These are phyloP conservation scores for Paramarasmius palmivorus DNA, from an alignment of 1,284 basidiomycete species.

Conservation along the genomic window DNA sequence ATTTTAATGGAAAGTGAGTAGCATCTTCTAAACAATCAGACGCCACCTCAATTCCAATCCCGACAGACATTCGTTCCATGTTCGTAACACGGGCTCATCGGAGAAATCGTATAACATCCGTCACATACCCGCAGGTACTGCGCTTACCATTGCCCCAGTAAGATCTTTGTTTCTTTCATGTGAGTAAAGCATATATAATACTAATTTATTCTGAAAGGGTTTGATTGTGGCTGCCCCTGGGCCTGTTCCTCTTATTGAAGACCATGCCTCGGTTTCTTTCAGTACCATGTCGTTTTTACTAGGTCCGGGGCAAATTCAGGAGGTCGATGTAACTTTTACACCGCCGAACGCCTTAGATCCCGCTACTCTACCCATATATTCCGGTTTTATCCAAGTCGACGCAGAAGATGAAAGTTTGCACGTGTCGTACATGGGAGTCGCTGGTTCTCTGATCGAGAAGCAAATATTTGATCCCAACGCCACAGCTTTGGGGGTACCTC, in stretches of 20 bases:
- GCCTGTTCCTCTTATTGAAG: conserved; percentile 50
- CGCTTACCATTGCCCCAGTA: conserved; percentile 40
- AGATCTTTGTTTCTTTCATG: conserved; percentile 19
- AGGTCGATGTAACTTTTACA: conserved; percentile 8
- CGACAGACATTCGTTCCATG: conserved; percentile 46
- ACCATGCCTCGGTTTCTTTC: conserved; percentile 42
- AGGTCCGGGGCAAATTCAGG: conserved; percentile 6
- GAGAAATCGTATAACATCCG: conserved; percentile 45
- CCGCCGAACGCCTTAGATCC: conserved; percentile 33
- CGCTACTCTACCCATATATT: conserved; percentile 44
- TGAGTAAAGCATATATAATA: conserved; percentile 3
- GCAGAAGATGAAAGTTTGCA: conserved; percentile 30
- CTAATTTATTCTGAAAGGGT: conserved; percentile 22
- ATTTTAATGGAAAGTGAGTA: conserved; percentile 48
- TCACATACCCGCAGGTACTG: conserved; percentile 55
- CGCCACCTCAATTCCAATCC: conserved; percentile 7
- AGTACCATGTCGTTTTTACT: conserved; percentile 14
- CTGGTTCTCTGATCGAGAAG: conserved; percentile 30
- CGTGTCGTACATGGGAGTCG: conserved; percentile 36
- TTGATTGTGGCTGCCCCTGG: conserved; percentile 41
- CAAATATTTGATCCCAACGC: conserved; percentile 34
- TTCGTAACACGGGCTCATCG: conserved; percentile 44
- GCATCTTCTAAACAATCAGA: conserved; percentile 2
- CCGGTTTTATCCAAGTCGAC: conserved; percentile 39
- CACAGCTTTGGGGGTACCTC: conserved; percentile 28